Evolutionary conservation across 2,329 filamentous ascomycete species (phyloP), one percentile per base, ranked within the genome.

Genomic region (Curvularia eragrostidis): DNA sequence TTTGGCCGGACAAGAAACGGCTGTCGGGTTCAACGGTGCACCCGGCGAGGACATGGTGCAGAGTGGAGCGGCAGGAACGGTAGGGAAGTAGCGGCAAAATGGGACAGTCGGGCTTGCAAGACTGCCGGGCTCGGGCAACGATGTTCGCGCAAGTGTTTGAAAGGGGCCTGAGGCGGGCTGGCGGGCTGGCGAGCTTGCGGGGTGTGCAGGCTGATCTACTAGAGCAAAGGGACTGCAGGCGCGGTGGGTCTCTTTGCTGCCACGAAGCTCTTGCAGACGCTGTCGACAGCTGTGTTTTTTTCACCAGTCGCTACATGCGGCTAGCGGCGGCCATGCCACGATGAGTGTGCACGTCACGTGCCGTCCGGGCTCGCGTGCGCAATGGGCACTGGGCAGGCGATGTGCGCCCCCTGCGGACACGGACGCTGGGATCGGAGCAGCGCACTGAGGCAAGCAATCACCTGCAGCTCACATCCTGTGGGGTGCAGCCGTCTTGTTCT

Each of bases 1-100:
- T 82, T 99, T 99, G 68, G 95, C 95, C 18, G 95, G 95, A 21
- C 95, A 94, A 62, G 95, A 98, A 65, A 96, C 86, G 62, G 80
- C 75, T 50, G 61, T 73, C 43, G 70, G 63, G 47, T 46, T 60
- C 56, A 64, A 54, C 48, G 62, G 56, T 41, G 59, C 58, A 43
- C 63, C 56, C 48, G 60, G 52, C 23, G 53, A 49, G 28, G 58
- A 61, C 54, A 61, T 52, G 41, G 41, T 10, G 61, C 52, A 30
- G 36, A 57, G 63, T 50, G 52, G 58, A 55, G 54, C 54, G 56
- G 64, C 54, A 64, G 48, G 50, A 56, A 64, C 52, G 54, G 26
- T 34, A 39, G 48, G 12, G 26, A 18, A 38, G 39, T 18, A 54
- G 55, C 30, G 44, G 43, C n/a, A 54, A 49, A 28, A 21, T 23